Evolutionary conservation across 108 stramenopile genomes (phyloP).

Genomic region (Fistulifera solaris): DNA sequence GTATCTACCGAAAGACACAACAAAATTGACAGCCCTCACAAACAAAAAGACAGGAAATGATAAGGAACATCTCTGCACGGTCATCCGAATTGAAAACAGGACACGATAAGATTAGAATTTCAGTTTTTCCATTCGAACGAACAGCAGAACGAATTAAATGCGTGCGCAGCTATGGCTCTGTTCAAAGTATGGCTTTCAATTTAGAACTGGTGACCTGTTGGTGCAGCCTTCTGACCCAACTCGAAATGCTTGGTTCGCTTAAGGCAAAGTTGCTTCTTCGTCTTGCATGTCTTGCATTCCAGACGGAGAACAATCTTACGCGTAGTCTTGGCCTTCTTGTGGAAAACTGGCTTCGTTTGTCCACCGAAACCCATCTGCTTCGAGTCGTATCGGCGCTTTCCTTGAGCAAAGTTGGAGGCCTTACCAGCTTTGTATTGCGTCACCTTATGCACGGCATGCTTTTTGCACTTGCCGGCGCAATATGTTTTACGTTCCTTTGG

Average conservation of each 20-base stretch:
- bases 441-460: slow-evolving; percentile 98
- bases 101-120: not conserved
- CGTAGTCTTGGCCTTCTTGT: slow-evolving; percentile 99
- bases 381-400: slow-evolving; percentile 99
- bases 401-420: slow-evolving; percentile 99
- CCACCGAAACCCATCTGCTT: slow-evolving; percentile 99
- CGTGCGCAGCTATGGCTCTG: not conserved
- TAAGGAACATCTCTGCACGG: not conserved
- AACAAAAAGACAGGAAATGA: not conserved
- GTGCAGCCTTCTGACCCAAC: slow-evolving; percentile 97
- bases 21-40: not conserved
- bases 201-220: slow-evolving; percentile 95
- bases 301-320: slow-evolving; percentile 98
- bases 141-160: not conserved
- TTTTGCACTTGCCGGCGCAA: slow-evolving; percentile 97
- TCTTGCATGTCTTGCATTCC: slow-evolving; percentile 99
- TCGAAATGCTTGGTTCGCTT: slow-evolving; percentile 99
- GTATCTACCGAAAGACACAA: not conserved
- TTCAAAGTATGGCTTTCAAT: not conserved
- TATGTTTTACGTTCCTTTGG: slow-evolving; percentile 98
- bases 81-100: not conserved
- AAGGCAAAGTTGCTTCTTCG: slow-evolving; percentile 96
- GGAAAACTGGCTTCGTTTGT: slow-evolving; percentile 99
- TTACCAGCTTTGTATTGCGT: slow-evolving; percentile 99
- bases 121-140: not conserved